phyloP scores from a whole-genome alignment of 2,329 filamentous ascomycete species.

The Pyrenophora tritici-repentis region DNA sequence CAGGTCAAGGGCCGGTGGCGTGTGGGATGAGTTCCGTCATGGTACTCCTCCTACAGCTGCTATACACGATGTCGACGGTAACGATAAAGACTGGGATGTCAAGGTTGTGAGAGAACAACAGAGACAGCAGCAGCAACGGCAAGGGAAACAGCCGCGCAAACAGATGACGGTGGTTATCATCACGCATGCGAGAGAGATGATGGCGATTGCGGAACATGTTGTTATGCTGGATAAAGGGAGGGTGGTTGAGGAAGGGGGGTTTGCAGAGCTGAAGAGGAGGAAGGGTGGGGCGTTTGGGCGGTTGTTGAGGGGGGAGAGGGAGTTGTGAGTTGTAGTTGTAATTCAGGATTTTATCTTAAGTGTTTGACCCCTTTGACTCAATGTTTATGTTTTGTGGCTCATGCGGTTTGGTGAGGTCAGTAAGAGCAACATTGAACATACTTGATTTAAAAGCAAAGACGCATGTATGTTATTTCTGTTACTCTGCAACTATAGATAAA shows the following conservation, averaged over 20 bases:
- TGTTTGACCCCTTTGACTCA: no score
- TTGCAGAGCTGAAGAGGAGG: slow-evolving; percentile 59
- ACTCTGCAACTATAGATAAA: neutral
- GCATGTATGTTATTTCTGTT: neutral
- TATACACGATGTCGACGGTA: no score
- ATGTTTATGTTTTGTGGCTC: no score
- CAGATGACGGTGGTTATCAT: slow-evolving; percentile 76
- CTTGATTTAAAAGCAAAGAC: no score
- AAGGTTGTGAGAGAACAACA: slow-evolving; percentile 3
- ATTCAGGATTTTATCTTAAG: no score
- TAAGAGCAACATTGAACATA: no score
- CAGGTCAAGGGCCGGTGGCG: slow-evolving; percentile 3
- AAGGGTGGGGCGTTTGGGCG: slow-evolving; percentile 36
- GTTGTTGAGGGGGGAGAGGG: slow-evolving; percentile 47
- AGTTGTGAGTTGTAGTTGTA: no score
- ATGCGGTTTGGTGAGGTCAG: no score
- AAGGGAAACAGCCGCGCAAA: slow-evolving; percentile 8
- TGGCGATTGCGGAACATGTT: slow-evolving; percentile 75
- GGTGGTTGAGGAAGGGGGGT: slow-evolving; percentile 70
- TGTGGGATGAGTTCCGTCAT: slow-evolving; percentile 3
- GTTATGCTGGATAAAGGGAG: slow-evolving; percentile 72
- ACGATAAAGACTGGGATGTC: slow-evolving; percentile 15
- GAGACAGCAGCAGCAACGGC: neutral
- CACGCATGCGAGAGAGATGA: slow-evolving; percentile 85
- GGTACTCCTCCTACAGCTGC: no score